Percentiles rank a stretch among this genome's conserved stretches.
phyloP scores from a whole-genome alignment of 2,329 filamentous ascomycete species.

The Pseudogymnoascus sp. region DNA sequence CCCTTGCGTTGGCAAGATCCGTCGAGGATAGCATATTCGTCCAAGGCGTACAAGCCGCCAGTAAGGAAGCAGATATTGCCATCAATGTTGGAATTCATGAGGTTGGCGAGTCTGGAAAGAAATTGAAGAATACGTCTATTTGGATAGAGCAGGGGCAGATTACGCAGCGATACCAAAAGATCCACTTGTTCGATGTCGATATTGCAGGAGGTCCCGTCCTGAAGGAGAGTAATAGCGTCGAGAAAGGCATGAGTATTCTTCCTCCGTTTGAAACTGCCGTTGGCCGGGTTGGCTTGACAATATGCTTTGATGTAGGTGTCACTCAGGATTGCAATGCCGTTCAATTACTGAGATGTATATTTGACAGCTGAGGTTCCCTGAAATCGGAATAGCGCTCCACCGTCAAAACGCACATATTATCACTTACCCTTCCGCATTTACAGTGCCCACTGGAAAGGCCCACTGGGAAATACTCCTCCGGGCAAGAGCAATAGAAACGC shows the following conservation, averaged over 20 bases:
- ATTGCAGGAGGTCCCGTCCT: slow-evolving; percentile 51
- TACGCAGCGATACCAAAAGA: slow-evolving; percentile 69
- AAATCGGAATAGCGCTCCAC: slow-evolving; percentile 63
- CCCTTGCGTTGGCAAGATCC: slow-evolving; percentile 63
- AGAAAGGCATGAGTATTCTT: slow-evolving; percentile 58
- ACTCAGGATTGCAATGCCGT: neutral
- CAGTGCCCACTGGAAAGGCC: slow-evolving; percentile 72
- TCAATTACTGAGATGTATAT: neutral
- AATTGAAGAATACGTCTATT: slow-evolving; percentile 58
- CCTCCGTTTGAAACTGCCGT: slow-evolving; percentile 67
- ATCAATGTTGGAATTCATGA: slow-evolving; percentile 89
- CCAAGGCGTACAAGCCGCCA: slow-evolving; percentile 63
- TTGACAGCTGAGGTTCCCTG: slow-evolving; percentile 64
- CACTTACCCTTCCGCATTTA: slow-evolving; percentile 87
- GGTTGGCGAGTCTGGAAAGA: slow-evolving; percentile 43
- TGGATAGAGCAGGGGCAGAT: slow-evolving; percentile 61
- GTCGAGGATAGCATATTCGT: slow-evolving; percentile 67
- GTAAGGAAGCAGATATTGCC: slow-evolving; percentile 55
- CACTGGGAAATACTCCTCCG: slow-evolving; percentile 81
- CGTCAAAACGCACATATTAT: slow-evolving; percentile 66
- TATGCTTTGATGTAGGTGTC: slow-evolving; percentile 73
- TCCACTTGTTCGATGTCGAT: slow-evolving; percentile 79
- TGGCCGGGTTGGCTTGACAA: slow-evolving; percentile 70
- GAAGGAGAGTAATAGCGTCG: slow-evolving; percentile 60
- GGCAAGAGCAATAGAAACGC: slow-evolving; percentile 79